These are phyloP conservation scores for Candida ficus DNA, from an alignment of 805 yeast genomes.

Conservation along the genomic window DNA sequence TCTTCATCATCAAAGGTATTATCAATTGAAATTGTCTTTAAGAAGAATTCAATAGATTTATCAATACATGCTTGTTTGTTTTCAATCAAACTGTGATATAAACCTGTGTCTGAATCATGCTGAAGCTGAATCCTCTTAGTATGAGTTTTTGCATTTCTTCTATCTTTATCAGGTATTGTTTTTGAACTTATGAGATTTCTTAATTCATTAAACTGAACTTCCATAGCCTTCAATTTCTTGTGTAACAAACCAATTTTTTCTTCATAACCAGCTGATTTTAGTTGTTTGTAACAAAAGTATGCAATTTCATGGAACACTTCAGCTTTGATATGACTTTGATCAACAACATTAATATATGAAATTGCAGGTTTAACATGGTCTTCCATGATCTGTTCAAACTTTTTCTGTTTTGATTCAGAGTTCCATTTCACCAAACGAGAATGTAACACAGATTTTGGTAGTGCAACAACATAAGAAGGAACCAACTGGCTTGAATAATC, in stretches of 20 bases:
- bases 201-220: background rate
- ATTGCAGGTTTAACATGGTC: constrained; percentile 43
- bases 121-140: constrained; percentile 45
- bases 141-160: constrained; percentile 47
- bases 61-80: constrained; percentile 40
- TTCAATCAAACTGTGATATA: constrained; percentile 33
- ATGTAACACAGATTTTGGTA: constrained; percentile 27
- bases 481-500: constrained; percentile 7
- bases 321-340: constrained; percentile 30
- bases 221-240: constrained; percentile 41
- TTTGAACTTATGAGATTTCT: constrained; percentile 27
- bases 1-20: constrained; percentile 46
- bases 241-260: constrained; percentile 41
- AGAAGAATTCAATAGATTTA: constrained; percentile 54
- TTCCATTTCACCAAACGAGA: constrained; percentile 61
- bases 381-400: constrained; percentile 51
- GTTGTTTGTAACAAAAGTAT: constrained; percentile 65
- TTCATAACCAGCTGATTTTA: constrained; percentile 38
- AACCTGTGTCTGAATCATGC: constrained; percentile 43
- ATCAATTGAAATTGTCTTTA: constrained; percentile 44
- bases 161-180: constrained; percentile 39
- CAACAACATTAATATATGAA: constrained; percentile 7
- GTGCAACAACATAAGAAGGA: constrained; percentile 8
- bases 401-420: constrained; percentile 63
- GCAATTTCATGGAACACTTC: constrained; percentile 58